phyloP scores from a whole-genome alignment of 805 yeast species.

The Millerago galiae region DNA sequence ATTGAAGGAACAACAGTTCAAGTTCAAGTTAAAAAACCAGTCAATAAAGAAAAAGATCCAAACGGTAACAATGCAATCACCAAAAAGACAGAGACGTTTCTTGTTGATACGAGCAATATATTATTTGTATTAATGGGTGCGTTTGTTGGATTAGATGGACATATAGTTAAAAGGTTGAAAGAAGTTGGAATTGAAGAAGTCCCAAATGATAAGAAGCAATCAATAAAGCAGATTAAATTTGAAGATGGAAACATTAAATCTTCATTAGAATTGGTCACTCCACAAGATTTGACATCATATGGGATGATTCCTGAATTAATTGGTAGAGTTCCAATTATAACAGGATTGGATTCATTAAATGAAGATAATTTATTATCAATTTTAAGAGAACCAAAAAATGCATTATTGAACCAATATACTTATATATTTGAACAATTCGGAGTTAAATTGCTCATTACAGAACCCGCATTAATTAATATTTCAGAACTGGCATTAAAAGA shows the following conservation, averaged over 20 bases:
- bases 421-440: slow-evolving; percentile 48
- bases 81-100: slow-evolving; percentile 36
- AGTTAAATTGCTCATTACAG: slow-evolving; percentile 42
- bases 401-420: slow-evolving; percentile 46
- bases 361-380: slow-evolving; percentile 41
- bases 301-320: slow-evolving; percentile 57
- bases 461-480: slow-evolving; percentile 39
- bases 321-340: slow-evolving; percentile 52
- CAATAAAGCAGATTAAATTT: slow-evolving; percentile 30
- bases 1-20: slow-evolving; percentile 51
- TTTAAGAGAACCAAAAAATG: slow-evolving; percentile 49
- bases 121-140: slow-evolving; percentile 57
- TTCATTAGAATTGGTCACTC: slow-evolving; percentile 40
- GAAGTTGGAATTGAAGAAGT: slow-evolving; percentile 22
- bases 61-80: slow-evolving; percentile 27
- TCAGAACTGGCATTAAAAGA: slow-evolving; percentile 43
- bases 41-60: slow-evolving; percentile 24
- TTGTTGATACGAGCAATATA: slow-evolving; percentile 49
- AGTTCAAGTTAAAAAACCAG: slow-evolving; percentile 39
- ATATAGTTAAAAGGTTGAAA: slow-evolving; percentile 35
- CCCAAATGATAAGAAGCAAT: slow-evolving; percentile 14
- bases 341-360: slow-evolving; percentile 41
- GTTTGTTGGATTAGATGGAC: slow-evolving; percentile 50
- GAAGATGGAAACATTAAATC: slow-evolving; percentile 32
- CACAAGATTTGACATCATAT: slow-evolving; percentile 43